A percentile compares a stretch with the other conserved stretches of the same genome.
Conservation (phyloP, 257 asterid species). For the Scutellaria galericulata region DNA sequence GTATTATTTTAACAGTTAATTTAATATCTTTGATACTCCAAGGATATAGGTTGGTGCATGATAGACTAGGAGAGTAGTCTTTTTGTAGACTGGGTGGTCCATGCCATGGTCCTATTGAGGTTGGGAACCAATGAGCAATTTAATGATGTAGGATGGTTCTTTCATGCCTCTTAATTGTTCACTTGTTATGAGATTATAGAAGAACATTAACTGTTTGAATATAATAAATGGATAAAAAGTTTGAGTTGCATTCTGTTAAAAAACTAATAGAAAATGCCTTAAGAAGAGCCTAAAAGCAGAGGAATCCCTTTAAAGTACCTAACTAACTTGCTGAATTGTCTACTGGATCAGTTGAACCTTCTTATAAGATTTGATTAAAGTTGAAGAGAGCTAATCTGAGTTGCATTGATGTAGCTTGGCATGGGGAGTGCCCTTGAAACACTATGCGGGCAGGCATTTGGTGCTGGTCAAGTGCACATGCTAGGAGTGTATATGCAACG, state of each 20-base stretch:
- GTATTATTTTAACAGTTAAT: too few species aligned
- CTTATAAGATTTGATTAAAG: too few species aligned
- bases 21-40: too few species aligned
- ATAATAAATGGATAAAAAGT: too few species aligned
- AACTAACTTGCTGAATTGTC: not conserved
- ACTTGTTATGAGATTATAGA: too few species aligned
- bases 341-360: not conserved
- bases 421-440: constrained; percentile 98
- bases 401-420: constrained; percentile 63
- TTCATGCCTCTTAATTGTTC: not conserved
- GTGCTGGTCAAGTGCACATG: constrained; percentile 81
- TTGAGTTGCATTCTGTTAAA: too few species aligned
- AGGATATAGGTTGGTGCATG: too few species aligned
- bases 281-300: not conserved
- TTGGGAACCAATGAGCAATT: not conserved
- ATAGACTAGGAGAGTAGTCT: too few species aligned
- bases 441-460: constrained; percentile 85
- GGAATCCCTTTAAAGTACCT: not conserved
- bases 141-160: not conserved
- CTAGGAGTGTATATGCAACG: constrained; percentile 86
- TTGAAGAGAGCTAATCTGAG: not conserved
- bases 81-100: not conserved
- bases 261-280: too few species aligned
- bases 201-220: too few species aligned
- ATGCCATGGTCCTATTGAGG: not conserved